A percentile compares a stretch with the other conserved stretches of the same genome.
phyloP scores from a whole-genome alignment of 1,284 basidiomycete species.

The Mycena citricolor region DNA sequence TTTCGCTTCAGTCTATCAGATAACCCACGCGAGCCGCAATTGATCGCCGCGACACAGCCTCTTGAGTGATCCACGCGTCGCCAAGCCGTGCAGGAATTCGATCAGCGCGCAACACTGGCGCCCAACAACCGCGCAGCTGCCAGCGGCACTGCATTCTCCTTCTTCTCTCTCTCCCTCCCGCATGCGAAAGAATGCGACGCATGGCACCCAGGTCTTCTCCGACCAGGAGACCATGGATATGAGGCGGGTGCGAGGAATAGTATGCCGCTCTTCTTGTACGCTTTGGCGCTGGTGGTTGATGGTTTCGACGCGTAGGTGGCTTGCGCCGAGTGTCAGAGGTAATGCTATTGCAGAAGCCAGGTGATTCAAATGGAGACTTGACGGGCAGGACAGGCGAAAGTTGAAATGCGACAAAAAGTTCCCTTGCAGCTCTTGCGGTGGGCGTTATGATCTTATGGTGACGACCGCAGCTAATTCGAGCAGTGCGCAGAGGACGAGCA shows the following conservation, averaged over 20 bases:
- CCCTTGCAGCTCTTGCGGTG: slow-evolving; percentile 18
- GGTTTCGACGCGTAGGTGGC: slow-evolving; percentile 5
- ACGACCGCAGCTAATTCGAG: neutral
- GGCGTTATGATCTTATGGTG: neutral
- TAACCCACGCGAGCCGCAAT: no score
- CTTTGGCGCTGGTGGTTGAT: neutral
- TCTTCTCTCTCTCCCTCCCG: no score
- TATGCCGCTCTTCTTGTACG: neutral
- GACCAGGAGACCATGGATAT: slow-evolving; percentile 12
- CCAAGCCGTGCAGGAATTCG: no score
- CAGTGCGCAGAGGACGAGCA: slow-evolving; percentile 15
- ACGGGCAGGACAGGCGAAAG: slow-evolving; percentile 8
- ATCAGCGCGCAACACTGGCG: no score
- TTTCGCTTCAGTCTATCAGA: no score
- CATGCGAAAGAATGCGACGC: no score
- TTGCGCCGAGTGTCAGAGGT: slow-evolving; percentile 17
- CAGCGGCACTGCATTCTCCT: no score
- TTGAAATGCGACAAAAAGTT: slow-evolving; percentile 21
- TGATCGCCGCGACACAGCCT: no score
- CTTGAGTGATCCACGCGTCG: no score
- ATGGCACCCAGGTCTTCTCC: slow-evolving; percentile 8
- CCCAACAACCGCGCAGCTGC: no score
- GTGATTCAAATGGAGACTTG: no score
- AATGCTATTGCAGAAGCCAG: no score
- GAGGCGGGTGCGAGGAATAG: slow-evolving; percentile 13